Evolutionary conservation across 352 stramenopile species (phyloP).

Genomic region (Hyphochytrium catenoides): DNA sequence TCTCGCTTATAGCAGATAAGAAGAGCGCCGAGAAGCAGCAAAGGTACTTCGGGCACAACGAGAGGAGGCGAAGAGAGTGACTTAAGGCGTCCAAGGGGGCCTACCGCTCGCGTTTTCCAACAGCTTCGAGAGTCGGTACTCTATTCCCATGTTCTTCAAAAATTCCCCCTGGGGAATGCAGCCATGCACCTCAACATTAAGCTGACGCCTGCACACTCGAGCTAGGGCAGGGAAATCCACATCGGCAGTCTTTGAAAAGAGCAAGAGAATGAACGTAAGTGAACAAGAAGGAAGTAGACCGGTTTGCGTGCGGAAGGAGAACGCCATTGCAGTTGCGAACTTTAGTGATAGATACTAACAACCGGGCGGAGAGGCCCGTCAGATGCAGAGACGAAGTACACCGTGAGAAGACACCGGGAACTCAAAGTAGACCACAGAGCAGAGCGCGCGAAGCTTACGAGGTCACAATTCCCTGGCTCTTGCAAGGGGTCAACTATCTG

Average conservation of each 20-base stretch:
- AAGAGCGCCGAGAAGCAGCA: too few relatives aligned
- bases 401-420: too few relatives aligned
- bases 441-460: conserved; percentile 25
- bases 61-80: too few relatives aligned
- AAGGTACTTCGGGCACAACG: too few relatives aligned
- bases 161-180: conserved; percentile 73
- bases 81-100: too few relatives aligned
- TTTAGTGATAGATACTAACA: neutral
- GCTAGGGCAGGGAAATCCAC: conserved; percentile 60
- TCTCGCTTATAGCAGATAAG: too few relatives aligned
- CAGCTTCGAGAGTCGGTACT: conserved; percentile 64
- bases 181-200: conserved; percentile 42
- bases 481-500: conserved; percentile 74
- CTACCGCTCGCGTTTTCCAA: conserved; percentile 51
- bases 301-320: conserved; percentile 25
- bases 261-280: conserved; percentile 3
- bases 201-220: conserved; percentile 26
- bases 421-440: too few relatives aligned
- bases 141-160: conserved; percentile 80
- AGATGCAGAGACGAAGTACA: too few relatives aligned
- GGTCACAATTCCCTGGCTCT: conserved; percentile 72
- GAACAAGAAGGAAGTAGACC: conserved; percentile 15
- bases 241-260: conserved; percentile 49
- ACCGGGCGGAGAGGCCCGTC: too few relatives aligned
- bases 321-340: conserved; percentile 7